Percentiles rank a stretch among this genome's conserved stretches.
phyloP scores from a whole-genome alignment of 306 rosid species.

The Vigna unguiculata region DNA sequence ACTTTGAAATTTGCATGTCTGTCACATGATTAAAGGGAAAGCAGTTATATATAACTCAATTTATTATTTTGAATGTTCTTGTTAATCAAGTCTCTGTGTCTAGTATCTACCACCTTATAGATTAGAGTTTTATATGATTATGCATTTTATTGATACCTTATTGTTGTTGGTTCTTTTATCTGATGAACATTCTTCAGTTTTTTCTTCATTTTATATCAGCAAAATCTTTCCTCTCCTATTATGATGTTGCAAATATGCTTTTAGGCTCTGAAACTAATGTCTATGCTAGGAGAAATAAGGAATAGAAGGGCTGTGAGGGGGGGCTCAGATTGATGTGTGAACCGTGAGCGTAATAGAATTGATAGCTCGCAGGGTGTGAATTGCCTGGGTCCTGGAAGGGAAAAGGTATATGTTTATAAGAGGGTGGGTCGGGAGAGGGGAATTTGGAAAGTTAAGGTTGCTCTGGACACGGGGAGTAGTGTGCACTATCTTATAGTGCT shows the following conservation, averaged over 20 bases:
- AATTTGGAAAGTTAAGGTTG: background rate
- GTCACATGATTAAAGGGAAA: background rate
- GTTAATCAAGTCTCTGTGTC: background rate
- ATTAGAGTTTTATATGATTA: background rate
- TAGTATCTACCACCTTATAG: conserved; percentile 9
- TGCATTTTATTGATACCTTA: background rate
- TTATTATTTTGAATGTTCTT: conserved; percentile 13
- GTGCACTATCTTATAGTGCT: background rate
- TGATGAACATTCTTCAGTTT: background rate
- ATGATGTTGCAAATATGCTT: background rate
- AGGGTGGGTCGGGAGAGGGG: background rate
- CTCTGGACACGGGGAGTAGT: background rate
- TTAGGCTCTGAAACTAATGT: background rate
- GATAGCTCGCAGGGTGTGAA: background rate
- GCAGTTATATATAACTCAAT: background rate
- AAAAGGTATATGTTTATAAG: background rate
- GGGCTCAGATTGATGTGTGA: background rate
- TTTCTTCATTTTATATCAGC: conserved; percentile 9
- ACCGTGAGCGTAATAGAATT: background rate
- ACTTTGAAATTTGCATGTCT: conserved; percentile 22
- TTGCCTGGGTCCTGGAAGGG: background rate
- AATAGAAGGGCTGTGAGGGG: too few relatives aligned
- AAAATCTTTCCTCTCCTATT: conserved; percentile 14
- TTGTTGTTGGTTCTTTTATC: conserved; percentile 15
- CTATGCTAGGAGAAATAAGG: too few relatives aligned